Evolutionary conservation across 768 basidiomycete species (phyloP).

Genomic region (Boletus subparvulus): DNA sequence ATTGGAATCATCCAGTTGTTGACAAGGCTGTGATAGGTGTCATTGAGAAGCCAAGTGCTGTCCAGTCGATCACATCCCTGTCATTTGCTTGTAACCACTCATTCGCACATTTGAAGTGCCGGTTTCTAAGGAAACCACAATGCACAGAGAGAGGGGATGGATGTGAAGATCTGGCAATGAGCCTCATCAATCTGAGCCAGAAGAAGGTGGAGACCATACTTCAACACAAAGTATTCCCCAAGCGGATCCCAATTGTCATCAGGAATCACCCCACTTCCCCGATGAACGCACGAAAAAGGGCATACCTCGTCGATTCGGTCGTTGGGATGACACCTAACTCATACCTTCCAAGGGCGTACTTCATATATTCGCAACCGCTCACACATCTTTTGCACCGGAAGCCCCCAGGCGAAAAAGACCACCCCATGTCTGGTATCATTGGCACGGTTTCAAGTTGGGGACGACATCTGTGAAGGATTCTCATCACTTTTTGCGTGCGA

Average conservation of each 20-base stretch:
- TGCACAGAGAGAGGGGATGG: slow-evolving; percentile 72
- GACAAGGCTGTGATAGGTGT: neutral
- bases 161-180: slow-evolving; percentile 50
- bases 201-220: slow-evolving; percentile 22
- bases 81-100: slow-evolving; percentile 67
- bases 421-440: slow-evolving; percentile 44
- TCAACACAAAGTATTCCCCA: slow-evolving; percentile 56
- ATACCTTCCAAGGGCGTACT: no score
- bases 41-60: slow-evolving; percentile 28
- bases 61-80: slow-evolving; percentile 57
- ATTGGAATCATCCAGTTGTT: neutral
- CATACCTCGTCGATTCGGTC: slow-evolving; percentile 63
- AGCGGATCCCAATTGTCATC: neutral
- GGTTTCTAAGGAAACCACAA: slow-evolving; percentile 76
- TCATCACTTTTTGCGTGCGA: slow-evolving; percentile 79
- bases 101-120: slow-evolving; percentile 73
- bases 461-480: slow-evolving; percentile 74
- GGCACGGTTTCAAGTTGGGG: slow-evolving; percentile 43
- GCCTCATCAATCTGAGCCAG: neutral
- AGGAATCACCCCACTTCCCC: neutral
- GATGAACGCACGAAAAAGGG: neutral
- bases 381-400: slow-evolving; percentile 71
- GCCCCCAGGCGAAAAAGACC: slow-evolving; percentile 83
- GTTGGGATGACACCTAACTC: no score
- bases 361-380: slow-evolving; percentile 49